Conservation (phyloP, 2,329 filamentous ascomycete species). For the Basipetospora chlamydospora region DNA sequence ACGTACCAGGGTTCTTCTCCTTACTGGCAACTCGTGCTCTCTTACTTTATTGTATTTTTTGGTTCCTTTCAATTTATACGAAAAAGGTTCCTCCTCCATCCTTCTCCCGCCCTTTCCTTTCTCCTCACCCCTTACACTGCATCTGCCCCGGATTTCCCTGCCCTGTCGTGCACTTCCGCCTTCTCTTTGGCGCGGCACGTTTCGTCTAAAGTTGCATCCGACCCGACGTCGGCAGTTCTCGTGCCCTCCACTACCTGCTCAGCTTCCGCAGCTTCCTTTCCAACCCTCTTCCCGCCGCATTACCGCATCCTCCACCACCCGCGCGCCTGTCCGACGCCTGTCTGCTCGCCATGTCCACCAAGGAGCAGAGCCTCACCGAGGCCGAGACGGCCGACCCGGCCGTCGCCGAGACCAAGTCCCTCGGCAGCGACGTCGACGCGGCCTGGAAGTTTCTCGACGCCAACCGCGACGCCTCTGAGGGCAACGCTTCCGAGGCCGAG, state of each 20-base stretch:
- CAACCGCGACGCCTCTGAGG: slow-evolving; percentile 22
- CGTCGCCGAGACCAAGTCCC: slow-evolving; percentile 8
- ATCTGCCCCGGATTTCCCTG: too few relatives aligned
- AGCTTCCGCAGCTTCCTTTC: not conserved
- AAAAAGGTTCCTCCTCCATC: not conserved
- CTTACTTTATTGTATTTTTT: not conserved
- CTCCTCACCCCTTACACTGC: not conserved
- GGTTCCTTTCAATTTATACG: not conserved
- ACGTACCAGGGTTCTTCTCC: too few relatives aligned
- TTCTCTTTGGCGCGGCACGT: too few relatives aligned
- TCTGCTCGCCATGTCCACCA: slow-evolving; percentile 4
- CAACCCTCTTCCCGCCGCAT: slow-evolving; percentile 13
- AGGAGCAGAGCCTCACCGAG: slow-evolving; percentile 2
- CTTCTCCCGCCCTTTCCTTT: not conserved
- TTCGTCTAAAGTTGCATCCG: too few relatives aligned
- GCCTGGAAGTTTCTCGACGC: slow-evolving; percentile 31
- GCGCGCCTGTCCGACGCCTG: too few relatives aligned
- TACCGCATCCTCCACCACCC: too few relatives aligned
- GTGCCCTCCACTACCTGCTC: too few relatives aligned
- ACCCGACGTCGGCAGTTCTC: too few relatives aligned
- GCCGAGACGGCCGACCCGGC: slow-evolving; percentile 2
- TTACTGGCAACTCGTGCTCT: too few relatives aligned
- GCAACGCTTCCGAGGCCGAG: slow-evolving; percentile 18
- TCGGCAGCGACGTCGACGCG: slow-evolving; percentile 20
- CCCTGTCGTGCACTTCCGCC: too few relatives aligned